Conservation (phyloP, 805 yeast genomes). For the Sporopachydermia lactativora region DNA sequence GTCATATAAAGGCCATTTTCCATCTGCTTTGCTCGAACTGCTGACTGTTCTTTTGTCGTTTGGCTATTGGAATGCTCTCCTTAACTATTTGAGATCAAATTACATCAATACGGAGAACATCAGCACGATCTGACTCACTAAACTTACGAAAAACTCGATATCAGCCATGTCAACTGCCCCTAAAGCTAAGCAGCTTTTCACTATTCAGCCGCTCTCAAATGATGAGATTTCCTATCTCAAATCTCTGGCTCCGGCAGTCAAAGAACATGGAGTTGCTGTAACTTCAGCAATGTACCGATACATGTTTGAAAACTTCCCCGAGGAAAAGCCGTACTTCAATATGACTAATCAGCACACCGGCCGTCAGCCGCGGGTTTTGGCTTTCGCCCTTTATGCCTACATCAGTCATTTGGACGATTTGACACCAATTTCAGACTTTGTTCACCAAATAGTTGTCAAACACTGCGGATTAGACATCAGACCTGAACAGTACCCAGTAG, state of each 20-base stretch:
- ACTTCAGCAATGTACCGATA: conserved; percentile 39
- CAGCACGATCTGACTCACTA: too few relatives aligned
- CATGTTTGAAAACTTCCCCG: conserved; percentile 40
- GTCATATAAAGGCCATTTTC: too few relatives aligned
- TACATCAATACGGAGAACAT: too few relatives aligned
- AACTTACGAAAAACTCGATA: too few relatives aligned
- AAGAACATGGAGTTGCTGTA: conserved; percentile 37
- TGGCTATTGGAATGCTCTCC: too few relatives aligned
- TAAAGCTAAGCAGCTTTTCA: not conserved
- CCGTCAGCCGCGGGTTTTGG: conserved; percentile 50
- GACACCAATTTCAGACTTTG: conserved; percentile 36
- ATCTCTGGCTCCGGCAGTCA: conserved; percentile 32
- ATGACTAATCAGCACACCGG: conserved; percentile 37
- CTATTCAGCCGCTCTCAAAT: not conserved
- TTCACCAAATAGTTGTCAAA: conserved; percentile 45
- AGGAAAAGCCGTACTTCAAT: conserved; percentile 48
- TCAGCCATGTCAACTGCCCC: too few relatives aligned
- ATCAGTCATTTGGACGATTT: conserved; percentile 51
- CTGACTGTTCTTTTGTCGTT: too few relatives aligned
- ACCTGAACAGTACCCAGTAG: conserved; percentile 55
- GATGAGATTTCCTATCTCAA: not conserved
- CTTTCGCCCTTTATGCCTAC: conserved; percentile 44
- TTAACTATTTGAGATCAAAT: too few relatives aligned
- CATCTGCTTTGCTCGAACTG: too few relatives aligned
- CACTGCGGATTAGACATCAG: conserved; percentile 50